Evolutionary conservation across 139 green algal genomes (phyloP), one percentile per base, ranked within the genome.

Genomic region (Coccomyxa sp.): DNA sequence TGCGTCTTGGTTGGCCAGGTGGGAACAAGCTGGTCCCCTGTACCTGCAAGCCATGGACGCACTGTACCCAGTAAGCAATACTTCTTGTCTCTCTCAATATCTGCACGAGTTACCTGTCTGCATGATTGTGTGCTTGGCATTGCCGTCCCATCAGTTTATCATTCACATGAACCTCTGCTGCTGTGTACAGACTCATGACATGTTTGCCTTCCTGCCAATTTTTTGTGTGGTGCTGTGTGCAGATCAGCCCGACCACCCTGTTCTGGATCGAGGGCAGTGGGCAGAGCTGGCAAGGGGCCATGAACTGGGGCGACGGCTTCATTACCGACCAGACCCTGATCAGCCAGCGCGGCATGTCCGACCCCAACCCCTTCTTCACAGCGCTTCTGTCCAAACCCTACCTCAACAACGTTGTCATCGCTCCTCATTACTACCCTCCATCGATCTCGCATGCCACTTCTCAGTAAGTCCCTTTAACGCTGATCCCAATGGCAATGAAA

Each of bases 311-410:
- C 63, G 85, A 88, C 17, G 85, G 85, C 75, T 88, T 86, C 67
- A 59, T 79, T 31, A 88, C 85, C 1, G 66, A 86, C 77, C 66
- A 38, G 57, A 27, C 0, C 45, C 13, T 77, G 63, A 27, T 86
- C 30, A 66, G 13, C 14, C 13, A 58, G 57, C 74, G 14, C 14
- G 83, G 78, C 10, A 30, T 63, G 27, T 45, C 21, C 10, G 87
- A 92, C 80, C 81, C 89, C 77, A 88, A 80, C 58, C 85, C 83
- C 59, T 92, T 92, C 82, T 91, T 92, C 74, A n/a, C 78, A 13
- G 38, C 71, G 28, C 83, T 91, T 32, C 59, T 91, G 59, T 59
- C 13, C 38, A 88, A 86, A 75, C 83, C 83, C 25, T 91, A 91
- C 82, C 81, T 86, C 63, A 81, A 85, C 58, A 71, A 84, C n/a